A percentile compares a stretch with the other conserved stretches of the same genome.
phyloP scores from a whole-genome alignment of 768 basidiomycete species.

The Mrakia frigida region DNA sequence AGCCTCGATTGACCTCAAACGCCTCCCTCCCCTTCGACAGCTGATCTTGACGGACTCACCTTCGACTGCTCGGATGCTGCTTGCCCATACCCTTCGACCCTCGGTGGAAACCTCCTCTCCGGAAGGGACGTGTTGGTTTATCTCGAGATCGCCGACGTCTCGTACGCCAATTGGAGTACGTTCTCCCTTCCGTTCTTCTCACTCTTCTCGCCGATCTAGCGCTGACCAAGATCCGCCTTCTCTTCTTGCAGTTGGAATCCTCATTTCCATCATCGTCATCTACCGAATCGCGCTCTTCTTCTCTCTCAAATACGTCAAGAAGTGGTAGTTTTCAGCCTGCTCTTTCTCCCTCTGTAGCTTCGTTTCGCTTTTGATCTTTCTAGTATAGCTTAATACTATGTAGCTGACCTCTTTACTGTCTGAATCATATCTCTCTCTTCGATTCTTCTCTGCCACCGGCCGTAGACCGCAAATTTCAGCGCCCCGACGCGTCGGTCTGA shows the following conservation, averaged over 20 bases:
- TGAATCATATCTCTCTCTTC: no score
- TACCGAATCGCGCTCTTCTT: conserved; percentile 44
- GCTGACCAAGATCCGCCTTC: no score
- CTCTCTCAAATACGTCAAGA: background rate
- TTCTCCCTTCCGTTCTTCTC: conserved; percentile 42
- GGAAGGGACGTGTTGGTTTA: conserved; percentile 52
- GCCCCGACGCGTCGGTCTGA: no score
- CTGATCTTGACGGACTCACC: conserved; percentile 51
- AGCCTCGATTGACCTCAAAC: background rate
- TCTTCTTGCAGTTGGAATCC: conserved; percentile 41
- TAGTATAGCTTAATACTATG: no score
- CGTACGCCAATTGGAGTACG: conserved; percentile 41
- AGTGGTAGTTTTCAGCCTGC: background rate
- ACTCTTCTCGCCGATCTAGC: no score
- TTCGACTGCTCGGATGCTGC: conserved; percentile 50
- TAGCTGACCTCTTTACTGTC: no score
- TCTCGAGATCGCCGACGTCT: conserved; percentile 50
- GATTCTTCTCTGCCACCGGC: no score
- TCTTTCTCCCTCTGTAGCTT: no score
- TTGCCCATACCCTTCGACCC: conserved; percentile 54
- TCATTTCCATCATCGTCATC: conserved; percentile 50
- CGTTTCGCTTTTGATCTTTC: no score
- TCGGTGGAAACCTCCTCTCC: conserved; percentile 48
- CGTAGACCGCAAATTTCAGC: no score
- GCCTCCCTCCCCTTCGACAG: background rate